These are phyloP conservation scores for Rhizopogon sp. DNA, from an alignment of 768 basidiomycete species.

Conservation along the genomic window DNA sequence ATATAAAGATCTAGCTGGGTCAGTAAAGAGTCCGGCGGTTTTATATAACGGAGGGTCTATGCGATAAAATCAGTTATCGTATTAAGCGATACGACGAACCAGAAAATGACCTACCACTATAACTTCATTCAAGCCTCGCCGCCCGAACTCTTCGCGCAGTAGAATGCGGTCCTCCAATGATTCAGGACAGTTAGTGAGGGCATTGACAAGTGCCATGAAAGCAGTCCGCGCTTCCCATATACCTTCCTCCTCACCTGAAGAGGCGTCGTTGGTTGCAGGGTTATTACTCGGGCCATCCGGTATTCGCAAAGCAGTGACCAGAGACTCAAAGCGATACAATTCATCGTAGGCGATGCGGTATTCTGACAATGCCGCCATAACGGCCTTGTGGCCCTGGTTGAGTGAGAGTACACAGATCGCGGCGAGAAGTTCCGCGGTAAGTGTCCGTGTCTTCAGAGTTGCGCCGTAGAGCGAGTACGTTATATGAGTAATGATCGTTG, in stretches of 20 bases:
- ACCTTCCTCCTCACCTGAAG: constrained; percentile 50
- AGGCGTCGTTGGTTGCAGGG: constrained; percentile 24
- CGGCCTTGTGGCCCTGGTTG: constrained; percentile 65
- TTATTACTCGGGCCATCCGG: constrained; percentile 38
- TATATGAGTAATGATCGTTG: constrained; percentile 67
- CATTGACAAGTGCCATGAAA: constrained; percentile 75
- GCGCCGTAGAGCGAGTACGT: constrained; percentile 64
- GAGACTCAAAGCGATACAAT: constrained; percentile 71
- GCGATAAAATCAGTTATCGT: background rate
- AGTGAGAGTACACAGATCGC: constrained; percentile 76
- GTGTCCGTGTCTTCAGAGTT: constrained; percentile 62
- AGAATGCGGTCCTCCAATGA: constrained; percentile 73
- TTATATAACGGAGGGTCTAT: constrained; percentile 70
- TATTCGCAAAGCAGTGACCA: constrained; percentile 59
- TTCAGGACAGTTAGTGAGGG: constrained; percentile 71
- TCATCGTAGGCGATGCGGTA: constrained; percentile 69
- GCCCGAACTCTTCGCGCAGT: constrained; percentile 76
- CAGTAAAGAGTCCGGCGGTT: constrained; percentile 74
- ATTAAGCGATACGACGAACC: background rate
- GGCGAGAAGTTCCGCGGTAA: constrained; percentile 75
- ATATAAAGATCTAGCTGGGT: constrained; percentile 77
- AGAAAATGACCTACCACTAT: constrained; percentile 59
- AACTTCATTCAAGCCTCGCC: constrained; percentile 78
- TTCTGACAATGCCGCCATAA: constrained; percentile 77
- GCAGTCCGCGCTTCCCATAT: constrained; percentile 80